Percentiles rank a stretch among this genome's conserved stretches.
These are phyloP conservation scores for Toxicodendron radicans DNA, from an alignment of 345 rosid species.

Conservation along the genomic window DNA sequence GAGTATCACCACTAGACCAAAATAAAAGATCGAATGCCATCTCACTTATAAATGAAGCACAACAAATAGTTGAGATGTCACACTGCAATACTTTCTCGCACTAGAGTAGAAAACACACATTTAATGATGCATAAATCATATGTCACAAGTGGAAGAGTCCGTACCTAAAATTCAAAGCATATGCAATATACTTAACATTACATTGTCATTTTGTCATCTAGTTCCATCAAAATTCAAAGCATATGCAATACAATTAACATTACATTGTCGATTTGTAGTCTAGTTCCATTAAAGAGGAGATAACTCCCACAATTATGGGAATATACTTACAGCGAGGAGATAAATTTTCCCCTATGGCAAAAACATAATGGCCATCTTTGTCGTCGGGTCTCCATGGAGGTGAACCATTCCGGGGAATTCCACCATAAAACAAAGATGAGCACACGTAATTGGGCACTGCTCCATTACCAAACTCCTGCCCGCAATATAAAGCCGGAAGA, in stretches of 20 bases:
- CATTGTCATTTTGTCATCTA: too few species aligned
- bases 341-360: conserved; percentile 62
- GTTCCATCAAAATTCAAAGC: neutral
- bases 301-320: neutral
- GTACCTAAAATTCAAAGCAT: neutral
- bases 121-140: neutral
- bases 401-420: conserved; percentile 44
- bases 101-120: neutral
- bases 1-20: neutral
- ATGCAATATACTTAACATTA: neutral
- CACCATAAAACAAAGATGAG: conserved; percentile 48
- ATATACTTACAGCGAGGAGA: conserved; percentile 60
- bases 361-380: conserved; percentile 79
- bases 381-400: conserved; percentile 90
- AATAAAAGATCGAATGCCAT: neutral
- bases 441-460: conserved; percentile 44
- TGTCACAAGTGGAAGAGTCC: neutral
- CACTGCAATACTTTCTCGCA: neutral
- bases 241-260: neutral
- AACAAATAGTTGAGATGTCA: neutral
- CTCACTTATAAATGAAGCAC: neutral
- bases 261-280: neutral
- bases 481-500: conserved; percentile 52
- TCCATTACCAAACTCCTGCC: conserved; percentile 56
- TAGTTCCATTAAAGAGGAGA: neutral